Conservation (phyloP, 2,329 filamentous ascomycete species). For the Penicillium sp. region DNA sequence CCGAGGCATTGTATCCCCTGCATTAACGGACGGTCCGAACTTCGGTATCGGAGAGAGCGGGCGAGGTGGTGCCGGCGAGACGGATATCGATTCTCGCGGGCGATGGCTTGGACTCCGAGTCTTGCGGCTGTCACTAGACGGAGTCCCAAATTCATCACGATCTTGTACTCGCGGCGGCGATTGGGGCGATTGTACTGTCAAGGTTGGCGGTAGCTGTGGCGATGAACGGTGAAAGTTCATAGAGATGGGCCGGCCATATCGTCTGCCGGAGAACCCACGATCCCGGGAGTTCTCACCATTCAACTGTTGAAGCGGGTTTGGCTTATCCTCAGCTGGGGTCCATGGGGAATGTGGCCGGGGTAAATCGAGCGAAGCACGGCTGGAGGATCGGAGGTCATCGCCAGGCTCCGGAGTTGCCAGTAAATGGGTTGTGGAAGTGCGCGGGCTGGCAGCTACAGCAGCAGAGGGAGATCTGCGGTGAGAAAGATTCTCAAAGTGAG, state of each 20-base stretch:
- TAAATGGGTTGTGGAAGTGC: slow-evolving; percentile 29
- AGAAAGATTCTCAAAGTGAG: slow-evolving; percentile 50
- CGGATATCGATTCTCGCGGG: slow-evolving; percentile 26
- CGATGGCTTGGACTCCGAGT: slow-evolving; percentile 27
- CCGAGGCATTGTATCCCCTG: slow-evolving; percentile 16
- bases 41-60: slow-evolving; percentile 33
- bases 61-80: slow-evolving; percentile 23
- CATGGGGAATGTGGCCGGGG: slow-evolving; percentile 42
- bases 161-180: slow-evolving; percentile 40
- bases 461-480: slow-evolving; percentile 35
- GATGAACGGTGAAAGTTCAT: slow-evolving; percentile 42
- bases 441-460: slow-evolving; percentile 25
- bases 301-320: slow-evolving; percentile 16
- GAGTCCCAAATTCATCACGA: slow-evolving; percentile 42
- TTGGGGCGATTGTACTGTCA: slow-evolving; percentile 45
- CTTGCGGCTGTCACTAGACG: slow-evolving; percentile 61
- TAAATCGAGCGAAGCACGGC: slow-evolving; percentile 44
- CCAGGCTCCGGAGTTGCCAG: slow-evolving; percentile 33
- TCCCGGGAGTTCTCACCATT: slow-evolving; percentile 29
- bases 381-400: slow-evolving; percentile 31
- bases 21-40: slow-evolving; percentile 23
- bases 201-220: slow-evolving; percentile 42
- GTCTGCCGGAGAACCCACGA: slow-evolving; percentile 53
- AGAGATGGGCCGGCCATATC: slow-evolving; percentile 53
- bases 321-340: slow-evolving; percentile 26